Base-by-base conservation (phyloP, 768 basidiomycete genomes). In the Tephrocybe rancida region DNA sequence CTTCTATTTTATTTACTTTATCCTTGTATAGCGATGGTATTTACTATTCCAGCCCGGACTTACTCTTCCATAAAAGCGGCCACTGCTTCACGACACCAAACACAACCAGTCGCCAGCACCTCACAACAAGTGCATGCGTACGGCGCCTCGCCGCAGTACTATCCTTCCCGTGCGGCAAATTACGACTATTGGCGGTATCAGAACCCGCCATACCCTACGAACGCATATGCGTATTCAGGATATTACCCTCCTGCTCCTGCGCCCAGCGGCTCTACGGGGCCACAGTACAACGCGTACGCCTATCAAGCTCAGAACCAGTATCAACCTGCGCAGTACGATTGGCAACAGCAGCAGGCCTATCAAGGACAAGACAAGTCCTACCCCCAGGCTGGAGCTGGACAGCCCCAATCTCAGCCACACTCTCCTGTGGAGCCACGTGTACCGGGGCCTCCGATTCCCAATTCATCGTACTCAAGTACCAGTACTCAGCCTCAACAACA, bases 151-250 rank as follows among this genome's bases (percentile, higher is more conserved):
- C 30, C 60, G 19, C 54, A 55, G 18, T 64, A 65, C 21, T 63
- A 67, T 48, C 44, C 57, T 11, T 52, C 60, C 38, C 68, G 54
- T 11, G 46, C 67, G 44, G 58, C 67, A 11, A 61, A 68, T 19
- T 71, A 73, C 48, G 70, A 74, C 49, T 73, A 72, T 54, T 77
- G 73, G 73, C 58, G 69, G 16, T 74, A 75, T 45, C 61, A 56
- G 44, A 56, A 55, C 27, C 50, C 64, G n/a, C 60, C 49, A 21
- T 67, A 65, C 27, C 19, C 65, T 16, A 54, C 64, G 14, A 46
- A 69, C 32, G 52, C 64, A 8, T 70, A 71, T 50, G 53, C 59
- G 7, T 72, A 70, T 50, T 49, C 60, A 7, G 67, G 61, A 26
- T 71, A 70, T 57, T 73, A 68, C 43, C 46, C 66, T 7, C 13